Evolutionary conservation across 768 basidiomycete species (phyloP).

Genomic region (Russula virescens): DNA sequence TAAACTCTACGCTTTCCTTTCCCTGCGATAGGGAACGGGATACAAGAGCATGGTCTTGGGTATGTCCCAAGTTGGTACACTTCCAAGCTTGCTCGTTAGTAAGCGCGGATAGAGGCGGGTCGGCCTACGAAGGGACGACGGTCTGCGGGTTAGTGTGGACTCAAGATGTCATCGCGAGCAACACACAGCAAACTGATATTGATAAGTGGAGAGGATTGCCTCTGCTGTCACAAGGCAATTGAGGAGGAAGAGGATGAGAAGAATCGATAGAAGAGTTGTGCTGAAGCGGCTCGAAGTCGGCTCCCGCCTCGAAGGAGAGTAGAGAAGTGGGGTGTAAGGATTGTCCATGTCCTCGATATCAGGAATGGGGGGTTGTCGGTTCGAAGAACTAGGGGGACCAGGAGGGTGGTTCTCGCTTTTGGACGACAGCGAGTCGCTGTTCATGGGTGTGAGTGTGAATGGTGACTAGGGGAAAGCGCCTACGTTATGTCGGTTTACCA

Average conservation of each 20-base stretch:
- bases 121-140: neutral
- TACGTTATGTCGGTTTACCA: neutral
- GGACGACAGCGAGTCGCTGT: neutral
- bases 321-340: neutral
- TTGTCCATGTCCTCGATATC: neutral
- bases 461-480: no score
- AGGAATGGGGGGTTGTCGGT: neutral
- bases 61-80: neutral
- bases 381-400: neutral
- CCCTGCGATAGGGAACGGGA: neutral
- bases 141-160: neutral
- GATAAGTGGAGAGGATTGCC: conserved; percentile 1
- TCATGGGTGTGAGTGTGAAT: neutral
- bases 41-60: neutral
- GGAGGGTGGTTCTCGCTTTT: neutral
- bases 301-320: neutral
- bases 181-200: neutral
- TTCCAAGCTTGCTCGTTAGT: neutral
- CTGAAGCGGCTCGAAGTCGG: neutral
- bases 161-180: neutral
- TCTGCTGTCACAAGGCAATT: neutral
- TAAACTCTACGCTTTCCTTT: conserved; percentile 1
- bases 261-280: neutral
- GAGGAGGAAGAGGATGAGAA: neutral
- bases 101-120: neutral